These are phyloP conservation scores for Diaporthe sp. DNA, from an alignment of 2,329 filamentous ascomycete species.

Conservation along the genomic window DNA sequence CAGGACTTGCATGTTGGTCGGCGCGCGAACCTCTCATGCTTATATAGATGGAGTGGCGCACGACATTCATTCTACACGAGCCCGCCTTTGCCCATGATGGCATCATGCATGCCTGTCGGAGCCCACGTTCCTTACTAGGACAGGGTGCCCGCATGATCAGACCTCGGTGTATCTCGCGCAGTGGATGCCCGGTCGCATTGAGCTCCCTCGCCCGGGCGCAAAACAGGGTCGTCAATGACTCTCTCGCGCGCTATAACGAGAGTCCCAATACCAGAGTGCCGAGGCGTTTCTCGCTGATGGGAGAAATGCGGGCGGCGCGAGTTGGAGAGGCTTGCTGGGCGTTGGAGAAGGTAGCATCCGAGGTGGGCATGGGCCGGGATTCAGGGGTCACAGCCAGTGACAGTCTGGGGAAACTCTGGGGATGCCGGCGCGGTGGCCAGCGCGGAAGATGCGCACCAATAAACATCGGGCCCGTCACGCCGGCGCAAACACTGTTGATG, in stretches of 20 bases:
- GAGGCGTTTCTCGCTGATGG: constrained; percentile 23
- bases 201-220: background rate
- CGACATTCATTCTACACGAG: background rate
- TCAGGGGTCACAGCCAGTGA: constrained; percentile 31
- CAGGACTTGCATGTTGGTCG: background rate
- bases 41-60: constrained; percentile 22
- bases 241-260: background rate
- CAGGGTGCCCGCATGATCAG: constrained; percentile 21
- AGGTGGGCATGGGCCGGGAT: constrained; percentile 31
- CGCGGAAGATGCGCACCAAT: constrained; percentile 40
- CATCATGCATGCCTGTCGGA: constrained; percentile 14
- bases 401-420: constrained; percentile 39
- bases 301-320: constrained; percentile 25
- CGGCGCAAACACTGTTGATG: constrained; percentile 12
- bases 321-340: background rate
- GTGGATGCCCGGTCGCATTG: constrained; percentile 7
- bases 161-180: constrained; percentile 33
- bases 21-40: background rate
- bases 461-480: constrained; percentile 16
- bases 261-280: constrained; percentile 5
- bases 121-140: constrained; percentile 22
- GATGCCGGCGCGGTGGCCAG: constrained; percentile 18
- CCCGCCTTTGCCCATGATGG: constrained; percentile 25
- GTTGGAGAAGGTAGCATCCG: constrained; percentile 38
- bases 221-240: constrained; percentile 4